A percentile compares a stretch with the other conserved stretches of the same genome.
phyloP scores from a whole-genome alignment of 306 rosid species.

The Trifolium subterraneum region DNA sequence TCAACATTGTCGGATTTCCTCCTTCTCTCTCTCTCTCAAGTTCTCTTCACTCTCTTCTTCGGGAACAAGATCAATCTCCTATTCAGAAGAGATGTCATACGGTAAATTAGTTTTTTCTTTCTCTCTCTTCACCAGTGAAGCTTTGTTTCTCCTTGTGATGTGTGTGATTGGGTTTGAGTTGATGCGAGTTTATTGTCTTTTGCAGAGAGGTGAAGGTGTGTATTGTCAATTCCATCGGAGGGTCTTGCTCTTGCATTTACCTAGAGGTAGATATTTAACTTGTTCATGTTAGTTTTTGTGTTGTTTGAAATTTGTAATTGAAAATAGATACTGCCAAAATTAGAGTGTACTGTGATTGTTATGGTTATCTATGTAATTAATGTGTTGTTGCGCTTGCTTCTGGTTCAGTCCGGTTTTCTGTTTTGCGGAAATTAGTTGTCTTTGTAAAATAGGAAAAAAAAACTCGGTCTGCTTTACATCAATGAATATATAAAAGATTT shows the following conservation, averaged over 20 bases:
- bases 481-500: constrained; percentile 14
- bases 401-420: neutral
- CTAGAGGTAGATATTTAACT: neutral
- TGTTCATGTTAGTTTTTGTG: neutral
- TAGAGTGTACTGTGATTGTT: neutral
- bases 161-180: neutral
- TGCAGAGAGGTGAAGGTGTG: neutral
- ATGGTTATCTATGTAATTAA: neutral
- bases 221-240: neutral
- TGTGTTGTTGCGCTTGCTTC: neutral
- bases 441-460: neutral
- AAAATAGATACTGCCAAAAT: neutral
- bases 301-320: neutral
- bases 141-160: neutral
- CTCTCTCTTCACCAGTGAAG: neutral
- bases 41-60: neutral
- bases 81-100: neutral
- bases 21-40: neutral
- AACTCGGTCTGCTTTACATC: neutral
- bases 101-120: neutral
- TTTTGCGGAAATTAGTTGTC: neutral
- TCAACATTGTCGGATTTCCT: neutral
- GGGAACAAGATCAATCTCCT: neutral
- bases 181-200: neutral
- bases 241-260: constrained; percentile 20